Evolutionary conservation across 805 yeast genomes (phyloP).

Genomic region (Saturnispora ahearnii): DNA sequence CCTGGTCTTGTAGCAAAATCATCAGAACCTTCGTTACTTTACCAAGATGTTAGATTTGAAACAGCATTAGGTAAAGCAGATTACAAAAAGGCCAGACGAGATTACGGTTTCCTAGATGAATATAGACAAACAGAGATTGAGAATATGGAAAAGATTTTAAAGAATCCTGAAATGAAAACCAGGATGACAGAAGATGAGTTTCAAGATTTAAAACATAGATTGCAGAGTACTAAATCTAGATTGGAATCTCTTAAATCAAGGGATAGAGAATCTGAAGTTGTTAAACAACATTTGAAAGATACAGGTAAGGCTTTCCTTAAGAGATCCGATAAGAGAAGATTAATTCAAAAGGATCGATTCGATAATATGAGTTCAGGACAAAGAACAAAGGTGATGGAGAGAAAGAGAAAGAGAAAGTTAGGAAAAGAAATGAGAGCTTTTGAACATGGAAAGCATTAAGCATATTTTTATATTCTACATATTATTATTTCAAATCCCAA

Average conservation of each 20-base stretch:
- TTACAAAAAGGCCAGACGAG: slow-evolving; percentile 51
- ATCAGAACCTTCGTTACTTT: slow-evolving; percentile 15
- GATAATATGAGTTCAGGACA: slow-evolving; percentile 63
- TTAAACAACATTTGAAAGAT: slow-evolving; percentile 38
- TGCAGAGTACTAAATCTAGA: slow-evolving; percentile 60
- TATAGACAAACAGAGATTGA: slow-evolving; percentile 69
- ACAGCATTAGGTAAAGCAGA: slow-evolving; percentile 74
- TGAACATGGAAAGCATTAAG: slow-evolving; percentile 19
- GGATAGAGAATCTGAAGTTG: slow-evolving; percentile 63
- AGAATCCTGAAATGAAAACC: slow-evolving; percentile 40
- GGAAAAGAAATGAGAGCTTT: slow-evolving; percentile 64
- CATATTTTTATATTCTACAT: not conserved
- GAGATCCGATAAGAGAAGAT: slow-evolving; percentile 60
- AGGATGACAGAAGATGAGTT: slow-evolving; percentile 37
- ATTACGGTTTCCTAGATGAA: slow-evolving; percentile 79
- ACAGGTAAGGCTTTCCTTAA: slow-evolving; percentile 54
- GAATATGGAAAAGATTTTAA: slow-evolving; percentile 47
- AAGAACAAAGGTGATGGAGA: slow-evolving; percentile 74
- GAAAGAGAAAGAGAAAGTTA: slow-evolving; percentile 77
- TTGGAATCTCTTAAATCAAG: slow-evolving; percentile 60
- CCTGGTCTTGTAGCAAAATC: slow-evolving; percentile 47
- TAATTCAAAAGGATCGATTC: slow-evolving; percentile 69
- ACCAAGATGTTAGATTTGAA: slow-evolving; percentile 81
- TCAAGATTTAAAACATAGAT: slow-evolving; percentile 42
- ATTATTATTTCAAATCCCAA: too few species aligned